phyloP scores from a whole-genome alignment of 768 basidiomycete species.

The Termitomyces sp. region DNA sequence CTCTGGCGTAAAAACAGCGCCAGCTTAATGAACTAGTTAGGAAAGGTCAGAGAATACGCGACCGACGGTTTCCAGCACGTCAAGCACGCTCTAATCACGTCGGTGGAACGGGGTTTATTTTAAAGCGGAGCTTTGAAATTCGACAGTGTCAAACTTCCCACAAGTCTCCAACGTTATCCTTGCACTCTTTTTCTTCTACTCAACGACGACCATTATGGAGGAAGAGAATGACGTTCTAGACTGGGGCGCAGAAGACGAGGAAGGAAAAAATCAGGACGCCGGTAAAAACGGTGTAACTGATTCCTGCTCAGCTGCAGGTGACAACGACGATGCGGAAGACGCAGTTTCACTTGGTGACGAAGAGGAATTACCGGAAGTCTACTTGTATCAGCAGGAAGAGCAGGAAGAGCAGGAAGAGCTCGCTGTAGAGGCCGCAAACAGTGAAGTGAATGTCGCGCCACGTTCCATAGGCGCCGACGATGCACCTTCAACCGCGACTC shows the following conservation, averaged over 20 bases:
- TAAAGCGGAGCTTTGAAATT: constrained; percentile 14
- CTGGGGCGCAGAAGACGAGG: constrained; percentile 53
- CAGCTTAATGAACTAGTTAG: constrained; percentile 20
- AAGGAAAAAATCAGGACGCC: constrained; percentile 21
- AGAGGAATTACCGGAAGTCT: constrained; percentile 58
- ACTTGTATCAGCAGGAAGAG: constrained; percentile 22
- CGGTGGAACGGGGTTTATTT: constrained; percentile 8
- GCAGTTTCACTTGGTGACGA: constrained; percentile 70
- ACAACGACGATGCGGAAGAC: constrained; percentile 46
- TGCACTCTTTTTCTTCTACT: constrained; percentile 13
- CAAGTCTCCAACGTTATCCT: constrained; percentile 2
- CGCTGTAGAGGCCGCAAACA: neutral
- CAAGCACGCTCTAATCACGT: constrained; percentile 14
- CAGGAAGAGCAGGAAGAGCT: constrained; percentile 7
- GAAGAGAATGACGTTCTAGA: constrained; percentile 68
- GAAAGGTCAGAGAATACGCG: neutral
- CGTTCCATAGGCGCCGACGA: constrained; percentile 2
- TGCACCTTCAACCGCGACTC: constrained; percentile 4
- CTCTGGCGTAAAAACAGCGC: constrained; percentile 31
- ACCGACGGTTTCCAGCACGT: constrained; percentile 3
- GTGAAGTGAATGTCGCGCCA: neutral
- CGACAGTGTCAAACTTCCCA: constrained; percentile 8
- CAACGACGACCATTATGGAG: constrained; percentile 35
- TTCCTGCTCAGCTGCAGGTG: constrained; percentile 23
- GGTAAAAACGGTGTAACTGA: constrained; percentile 17